phyloP scores from a whole-genome alignment of 1,284 basidiomycete genomes.

The Melampsora americana region DNA sequence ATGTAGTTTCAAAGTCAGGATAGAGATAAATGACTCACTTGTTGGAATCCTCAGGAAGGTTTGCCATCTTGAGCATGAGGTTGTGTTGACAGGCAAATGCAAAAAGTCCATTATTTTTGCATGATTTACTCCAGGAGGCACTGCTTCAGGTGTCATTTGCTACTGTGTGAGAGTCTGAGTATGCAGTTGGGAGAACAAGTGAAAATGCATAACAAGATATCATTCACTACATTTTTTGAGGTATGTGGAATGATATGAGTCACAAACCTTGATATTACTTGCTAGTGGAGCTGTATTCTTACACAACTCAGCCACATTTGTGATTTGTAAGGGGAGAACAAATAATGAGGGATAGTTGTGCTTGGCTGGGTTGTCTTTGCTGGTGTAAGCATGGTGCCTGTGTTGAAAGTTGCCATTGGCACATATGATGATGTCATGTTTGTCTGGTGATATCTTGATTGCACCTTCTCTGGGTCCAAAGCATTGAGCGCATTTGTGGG shows the following conservation, averaged over 20 bases:
- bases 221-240: background rate
- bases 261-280: background rate
- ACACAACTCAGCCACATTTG: too few species aligned
- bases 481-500: background rate
- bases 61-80: too few species aligned
- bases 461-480: background rate
- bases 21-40: background rate
- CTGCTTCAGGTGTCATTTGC: slow-evolving; percentile 2
- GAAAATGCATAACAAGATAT: background rate
- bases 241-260: too few species aligned
- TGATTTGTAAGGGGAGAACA: too few species aligned
- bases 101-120: slow-evolving; percentile 16
- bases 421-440: too few species aligned
- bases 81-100: slow-evolving; percentile 6
- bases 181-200: background rate
- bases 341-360: too few species aligned
- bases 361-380: too few species aligned
- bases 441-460: background rate
- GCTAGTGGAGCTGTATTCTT: background rate
- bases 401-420: too few species aligned
- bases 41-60: background rate
- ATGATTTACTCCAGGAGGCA: background rate
- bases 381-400: too few species aligned
- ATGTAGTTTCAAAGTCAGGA: background rate
- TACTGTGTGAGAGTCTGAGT: slow-evolving; percentile 13